These are phyloP conservation scores for Sporobolomyces phaffii DNA, from an alignment of 768 basidiomycete species.

Conservation along the genomic window DNA sequence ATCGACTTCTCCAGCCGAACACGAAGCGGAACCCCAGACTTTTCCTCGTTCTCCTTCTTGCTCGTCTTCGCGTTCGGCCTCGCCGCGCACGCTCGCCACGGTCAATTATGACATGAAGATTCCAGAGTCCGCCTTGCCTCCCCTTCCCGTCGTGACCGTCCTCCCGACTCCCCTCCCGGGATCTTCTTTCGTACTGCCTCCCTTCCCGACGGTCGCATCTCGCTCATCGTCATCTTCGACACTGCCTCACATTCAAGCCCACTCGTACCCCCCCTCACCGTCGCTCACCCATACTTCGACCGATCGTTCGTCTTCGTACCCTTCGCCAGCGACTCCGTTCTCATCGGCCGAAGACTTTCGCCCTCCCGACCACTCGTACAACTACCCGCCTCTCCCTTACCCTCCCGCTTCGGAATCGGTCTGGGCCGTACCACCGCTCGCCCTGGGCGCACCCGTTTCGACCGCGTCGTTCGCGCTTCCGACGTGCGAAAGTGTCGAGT, in stretches of 20 bases:
- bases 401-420: not conserved
- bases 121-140: not conserved
- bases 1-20: not conserved
- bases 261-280: slow-evolving; percentile 9
- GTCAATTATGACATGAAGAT: not conserved
- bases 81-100: not conserved
- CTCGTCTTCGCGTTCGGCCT: slow-evolving; percentile 10
- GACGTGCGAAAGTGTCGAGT: not conserved
- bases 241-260: not conserved
- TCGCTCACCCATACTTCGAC: slow-evolving; percentile 8
- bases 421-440: slow-evolving; percentile 2
- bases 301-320: slow-evolving; percentile 15
- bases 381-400: slow-evolving; percentile 16
- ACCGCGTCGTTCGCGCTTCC: not conserved
- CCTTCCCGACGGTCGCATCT: not conserved
- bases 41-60: not conserved
- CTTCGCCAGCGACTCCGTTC: slow-evolving; percentile 6
- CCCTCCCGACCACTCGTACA: not conserved
- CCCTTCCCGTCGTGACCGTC: not conserved
- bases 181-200: too few species aligned
- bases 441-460: slow-evolving; percentile 5
- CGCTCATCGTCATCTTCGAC: slow-evolving; percentile 2
- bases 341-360: not conserved
- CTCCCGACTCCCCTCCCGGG: not conserved
- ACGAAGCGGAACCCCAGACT: slow-evolving; percentile 7